Conservation (phyloP, 352 stramenopile species). For the Phytophthora sansomeana region DNA sequence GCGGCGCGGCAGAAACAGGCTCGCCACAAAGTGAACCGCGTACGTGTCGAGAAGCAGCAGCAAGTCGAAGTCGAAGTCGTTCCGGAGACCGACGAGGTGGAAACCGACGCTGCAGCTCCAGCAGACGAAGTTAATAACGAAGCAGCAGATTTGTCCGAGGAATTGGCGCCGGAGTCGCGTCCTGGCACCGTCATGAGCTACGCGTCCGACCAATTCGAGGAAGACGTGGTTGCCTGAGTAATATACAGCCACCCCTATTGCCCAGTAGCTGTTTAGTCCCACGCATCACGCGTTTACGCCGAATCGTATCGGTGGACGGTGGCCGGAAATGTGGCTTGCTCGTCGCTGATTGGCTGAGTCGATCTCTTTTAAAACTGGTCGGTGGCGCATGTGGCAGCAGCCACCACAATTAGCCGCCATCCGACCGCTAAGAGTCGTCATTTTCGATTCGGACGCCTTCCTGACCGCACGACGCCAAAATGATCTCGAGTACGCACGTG, state of each 20-base stretch:
- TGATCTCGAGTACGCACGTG: conserved; percentile 43
- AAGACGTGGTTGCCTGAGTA: conserved; percentile 36
- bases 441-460: not conserved
- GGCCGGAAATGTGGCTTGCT: not conserved
- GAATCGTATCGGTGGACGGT: conserved; percentile 2
- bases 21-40: conserved; percentile 41
- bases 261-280: conserved; percentile 10
- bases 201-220: conserved; percentile 68
- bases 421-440: not conserved
- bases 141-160: not conserved
- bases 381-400: not conserved
- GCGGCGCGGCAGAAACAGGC: conserved; percentile 58
- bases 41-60: conserved; percentile 28
- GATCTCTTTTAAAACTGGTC: not conserved
- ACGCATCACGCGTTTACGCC: conserved; percentile 7
- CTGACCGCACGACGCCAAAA: too few species aligned
- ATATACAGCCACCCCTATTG: not conserved
- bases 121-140: conserved; percentile 10
- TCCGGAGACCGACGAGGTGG: conserved; percentile 1
- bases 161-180: conserved; percentile 13
- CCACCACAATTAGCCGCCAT: not conserved
- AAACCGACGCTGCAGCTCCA: not conserved
- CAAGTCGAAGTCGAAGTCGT: not conserved
- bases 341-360: not conserved
- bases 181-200: conserved; percentile 72